Evolutionary conservation across 1,284 basidiomycete species (phyloP).

Genomic region (Schizophyllum commune): DNA sequence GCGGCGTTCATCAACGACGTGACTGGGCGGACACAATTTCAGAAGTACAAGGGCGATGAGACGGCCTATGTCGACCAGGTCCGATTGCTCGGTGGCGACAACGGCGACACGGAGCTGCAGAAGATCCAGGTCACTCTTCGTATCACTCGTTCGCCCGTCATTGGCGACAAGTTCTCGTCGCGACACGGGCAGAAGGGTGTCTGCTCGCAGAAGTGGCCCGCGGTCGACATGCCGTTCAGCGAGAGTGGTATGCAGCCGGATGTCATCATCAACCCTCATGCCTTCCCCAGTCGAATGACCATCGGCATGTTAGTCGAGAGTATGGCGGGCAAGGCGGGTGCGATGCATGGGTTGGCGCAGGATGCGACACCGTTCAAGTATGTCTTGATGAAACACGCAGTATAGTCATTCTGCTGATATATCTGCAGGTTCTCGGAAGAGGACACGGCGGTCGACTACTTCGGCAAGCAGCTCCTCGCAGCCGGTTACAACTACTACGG

Average conservation of each 20-base stretch:
- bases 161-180: conserved; percentile 99
- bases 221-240: conserved; percentile 97
- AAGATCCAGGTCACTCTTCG: conserved; percentile 93
- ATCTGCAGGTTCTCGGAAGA: conserved; percentile 81
- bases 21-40: conserved; percentile 75
- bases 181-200: conserved; percentile 99
- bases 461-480: conserved; percentile 89
- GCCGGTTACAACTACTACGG: conserved; percentile 99
- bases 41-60: conserved; percentile 98
- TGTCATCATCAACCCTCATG: conserved; percentile 99
- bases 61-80: conserved; percentile 88
- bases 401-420: conserved; percentile 2
- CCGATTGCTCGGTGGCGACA: conserved; percentile 83
- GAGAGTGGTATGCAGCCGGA: conserved; percentile 99
- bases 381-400: conserved; percentile 19
- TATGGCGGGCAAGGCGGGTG: conserved; percentile 97
- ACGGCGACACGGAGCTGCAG: conserved; percentile 82
- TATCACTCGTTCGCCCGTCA: conserved; percentile 92
- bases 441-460: conserved; percentile 95
- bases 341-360: conserved; percentile 96
- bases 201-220: conserved; percentile 98
- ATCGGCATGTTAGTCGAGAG: conserved; percentile 99
- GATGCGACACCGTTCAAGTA: conserved; percentile 98
- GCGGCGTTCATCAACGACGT: conserved; percentile 88
- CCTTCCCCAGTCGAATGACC: conserved; percentile 99